A percentile compares a stretch with the other conserved stretches of the same genome.
Conservation (phyloP, 2,329 filamentous ascomycete species). For the Dryadomyces quercivorus region DNA sequence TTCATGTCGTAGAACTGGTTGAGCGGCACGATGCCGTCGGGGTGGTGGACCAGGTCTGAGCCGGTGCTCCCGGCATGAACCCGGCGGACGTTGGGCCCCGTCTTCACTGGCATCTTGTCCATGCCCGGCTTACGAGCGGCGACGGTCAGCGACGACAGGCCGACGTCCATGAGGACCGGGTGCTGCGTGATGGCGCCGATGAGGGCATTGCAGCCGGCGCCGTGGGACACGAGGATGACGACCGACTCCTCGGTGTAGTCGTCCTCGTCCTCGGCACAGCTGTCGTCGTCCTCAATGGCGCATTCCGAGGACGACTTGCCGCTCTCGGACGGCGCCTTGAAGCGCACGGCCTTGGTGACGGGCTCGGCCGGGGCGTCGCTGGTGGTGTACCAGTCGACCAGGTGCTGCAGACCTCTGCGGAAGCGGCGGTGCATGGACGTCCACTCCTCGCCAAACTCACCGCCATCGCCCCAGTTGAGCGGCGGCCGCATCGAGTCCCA, state of each 20-base stretch:
- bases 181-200: constrained; percentile 87
- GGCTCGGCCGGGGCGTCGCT: constrained; percentile 37
- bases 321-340: constrained; percentile 1
- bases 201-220: constrained; percentile 89
- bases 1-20: constrained; percentile 61
- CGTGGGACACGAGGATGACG: constrained; percentile 81
- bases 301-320: constrained; percentile 19
- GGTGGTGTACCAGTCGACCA: constrained; percentile 72
- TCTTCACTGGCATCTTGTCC: constrained; percentile 8
- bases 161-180: constrained; percentile 81
- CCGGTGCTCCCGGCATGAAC: background rate
- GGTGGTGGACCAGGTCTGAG: background rate
- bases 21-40: constrained; percentile 27
- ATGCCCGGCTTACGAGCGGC: constrained; percentile 50
- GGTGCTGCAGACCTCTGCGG: constrained; percentile 60
- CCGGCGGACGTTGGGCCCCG: background rate
- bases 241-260: constrained; percentile 61
- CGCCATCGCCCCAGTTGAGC: constrained; percentile 76
- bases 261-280: constrained; percentile 21
- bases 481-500: constrained; percentile 85
- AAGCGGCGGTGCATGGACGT: constrained; percentile 89
- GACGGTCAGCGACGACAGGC: constrained; percentile 84
- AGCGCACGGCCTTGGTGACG: constrained; percentile 29
- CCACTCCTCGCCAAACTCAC: constrained; percentile 88
- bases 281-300: constrained; percentile 12